These are phyloP conservation scores for Claviceps monticola DNA, from an alignment of 2,329 filamentous ascomycete species.

Conservation along the genomic window DNA sequence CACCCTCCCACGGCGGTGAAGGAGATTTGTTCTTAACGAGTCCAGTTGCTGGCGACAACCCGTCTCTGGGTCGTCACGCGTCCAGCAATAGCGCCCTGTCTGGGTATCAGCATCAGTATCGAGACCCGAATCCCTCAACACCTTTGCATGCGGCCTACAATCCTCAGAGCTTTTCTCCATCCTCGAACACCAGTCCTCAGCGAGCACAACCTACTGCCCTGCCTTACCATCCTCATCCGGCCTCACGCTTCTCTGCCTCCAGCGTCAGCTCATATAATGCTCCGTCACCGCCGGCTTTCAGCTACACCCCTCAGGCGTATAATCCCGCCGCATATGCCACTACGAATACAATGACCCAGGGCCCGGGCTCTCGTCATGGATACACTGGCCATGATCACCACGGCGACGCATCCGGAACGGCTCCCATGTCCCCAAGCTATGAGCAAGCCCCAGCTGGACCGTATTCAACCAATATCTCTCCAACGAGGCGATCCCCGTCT, in stretches of 20 bases:
- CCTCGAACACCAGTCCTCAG: slow-evolving; percentile 13
- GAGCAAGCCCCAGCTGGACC: slow-evolving; percentile 24
- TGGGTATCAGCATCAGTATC: slow-evolving; percentile 39
- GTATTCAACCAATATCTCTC: slow-evolving; percentile 13
- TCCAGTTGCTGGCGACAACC: slow-evolving; percentile 17
- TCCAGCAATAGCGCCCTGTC: slow-evolving; percentile 32
- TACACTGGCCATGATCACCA: slow-evolving; percentile 29
- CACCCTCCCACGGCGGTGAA: slow-evolving; percentile 14
- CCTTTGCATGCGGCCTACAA: slow-evolving; percentile 47
- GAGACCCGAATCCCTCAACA: slow-evolving; percentile 31
- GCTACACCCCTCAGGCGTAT: slow-evolving; percentile 39
- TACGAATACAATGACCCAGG: slow-evolving; percentile 29
- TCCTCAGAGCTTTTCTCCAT: slow-evolving; percentile 46
- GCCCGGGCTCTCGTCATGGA: slow-evolving; percentile 36
- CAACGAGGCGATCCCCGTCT: slow-evolving; percentile 14
- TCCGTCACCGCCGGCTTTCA: slow-evolving; percentile 23
- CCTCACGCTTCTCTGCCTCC: slow-evolving; percentile 24
- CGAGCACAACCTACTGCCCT: slow-evolving; percentile 39
- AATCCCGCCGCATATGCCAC: slow-evolving; percentile 46
- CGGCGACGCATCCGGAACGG: slow-evolving; percentile 24
- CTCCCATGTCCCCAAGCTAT: slow-evolving; percentile 22
- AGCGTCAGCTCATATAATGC: slow-evolving; percentile 16
- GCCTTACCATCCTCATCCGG: slow-evolving; percentile 33
- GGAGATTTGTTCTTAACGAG: slow-evolving; percentile 54
- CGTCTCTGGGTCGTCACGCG: slow-evolving; percentile 21